phyloP scores from a whole-genome alignment of 129 eudicot genomes.

The Chrysanthemum seticuspe region DNA sequence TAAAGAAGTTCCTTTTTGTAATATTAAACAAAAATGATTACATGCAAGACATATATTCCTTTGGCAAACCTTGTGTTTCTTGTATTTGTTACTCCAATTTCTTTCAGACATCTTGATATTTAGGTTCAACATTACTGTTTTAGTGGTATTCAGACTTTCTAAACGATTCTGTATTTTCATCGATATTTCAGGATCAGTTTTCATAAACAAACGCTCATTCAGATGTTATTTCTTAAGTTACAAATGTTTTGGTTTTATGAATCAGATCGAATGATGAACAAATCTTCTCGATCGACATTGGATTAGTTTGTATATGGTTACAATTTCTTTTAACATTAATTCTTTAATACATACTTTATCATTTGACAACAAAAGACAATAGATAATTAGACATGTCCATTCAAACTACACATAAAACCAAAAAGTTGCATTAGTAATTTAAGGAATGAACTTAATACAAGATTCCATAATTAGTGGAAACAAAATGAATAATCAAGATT shows the following conservation, averaged over 20 bases:
- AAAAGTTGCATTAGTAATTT: conserved; percentile 21
- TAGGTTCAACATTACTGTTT: background rate
- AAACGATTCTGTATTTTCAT: background rate
- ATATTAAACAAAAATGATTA: no score
- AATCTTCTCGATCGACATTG: no score
- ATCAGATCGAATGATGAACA: no score
- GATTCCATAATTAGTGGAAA: conserved; percentile 35
- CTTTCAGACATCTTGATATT: background rate
- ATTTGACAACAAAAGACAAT: background rate
- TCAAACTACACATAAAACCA: conserved; percentile 2
- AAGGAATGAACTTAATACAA: conserved; percentile 22
- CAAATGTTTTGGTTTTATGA: no score
- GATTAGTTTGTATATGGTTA: no score
- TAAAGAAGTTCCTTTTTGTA: background rate
- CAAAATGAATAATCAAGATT: conserved; percentile 17
- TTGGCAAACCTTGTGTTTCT: no score
- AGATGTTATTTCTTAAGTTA: background rate
- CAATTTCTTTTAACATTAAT: no score
- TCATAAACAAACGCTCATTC: background rate
- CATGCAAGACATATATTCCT: no score
- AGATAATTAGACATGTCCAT: background rate
- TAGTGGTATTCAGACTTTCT: background rate
- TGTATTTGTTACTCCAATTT: background rate
- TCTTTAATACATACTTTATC: background rate
- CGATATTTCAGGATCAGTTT: background rate